phyloP scores from a whole-genome alignment of 495 filamentous ascomycete species.

The Daldinia bambusicola region DNA sequence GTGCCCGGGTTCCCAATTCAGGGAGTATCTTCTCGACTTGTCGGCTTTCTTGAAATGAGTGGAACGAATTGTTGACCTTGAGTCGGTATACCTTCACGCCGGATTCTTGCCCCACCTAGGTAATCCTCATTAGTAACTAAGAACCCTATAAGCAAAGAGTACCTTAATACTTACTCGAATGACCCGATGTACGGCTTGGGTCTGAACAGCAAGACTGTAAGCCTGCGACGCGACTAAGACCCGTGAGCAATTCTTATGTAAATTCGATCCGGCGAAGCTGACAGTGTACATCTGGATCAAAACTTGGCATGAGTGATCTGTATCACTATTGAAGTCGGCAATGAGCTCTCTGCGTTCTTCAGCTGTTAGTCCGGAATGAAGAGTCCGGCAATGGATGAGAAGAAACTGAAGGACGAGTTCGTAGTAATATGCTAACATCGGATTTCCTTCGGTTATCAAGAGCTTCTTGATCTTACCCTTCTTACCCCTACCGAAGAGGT shows the following conservation, averaged over 20 bases:
- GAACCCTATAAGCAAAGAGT: neutral
- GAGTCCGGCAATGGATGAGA: slow-evolving; percentile 37
- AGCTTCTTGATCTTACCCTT: slow-evolving; percentile 43
- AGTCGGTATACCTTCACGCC: slow-evolving; percentile 41
- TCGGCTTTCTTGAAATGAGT: slow-evolving; percentile 42
- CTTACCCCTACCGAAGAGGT: slow-evolving; percentile 18
- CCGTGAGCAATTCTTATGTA: slow-evolving; percentile 41
- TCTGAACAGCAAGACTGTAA: slow-evolving; percentile 39
- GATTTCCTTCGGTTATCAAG: slow-evolving; percentile 40
- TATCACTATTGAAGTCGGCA: slow-evolving; percentile 39
- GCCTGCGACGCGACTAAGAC: slow-evolving; percentile 43
- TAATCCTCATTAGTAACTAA: slow-evolving; percentile 24
- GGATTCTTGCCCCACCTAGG: slow-evolving; percentile 41
- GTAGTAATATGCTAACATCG: slow-evolving; percentile 44
- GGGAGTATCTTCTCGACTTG: slow-evolving; percentile 46
- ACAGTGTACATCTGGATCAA: slow-evolving; percentile 46
- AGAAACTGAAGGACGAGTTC: slow-evolving; percentile 46
- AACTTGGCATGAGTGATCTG: slow-evolving; percentile 38
- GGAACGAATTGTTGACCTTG: slow-evolving; percentile 43
- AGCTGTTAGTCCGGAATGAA: slow-evolving; percentile 31
- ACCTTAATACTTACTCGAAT: slow-evolving; percentile 41
- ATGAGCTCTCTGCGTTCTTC: slow-evolving; percentile 39
- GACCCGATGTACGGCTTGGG: slow-evolving; percentile 42
- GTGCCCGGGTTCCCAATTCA: slow-evolving; percentile 40
- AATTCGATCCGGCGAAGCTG: slow-evolving; percentile 44